Evolutionary conservation across 108 stramenopile species (phyloP).

Genomic region (Schizochytrium sp.): DNA sequence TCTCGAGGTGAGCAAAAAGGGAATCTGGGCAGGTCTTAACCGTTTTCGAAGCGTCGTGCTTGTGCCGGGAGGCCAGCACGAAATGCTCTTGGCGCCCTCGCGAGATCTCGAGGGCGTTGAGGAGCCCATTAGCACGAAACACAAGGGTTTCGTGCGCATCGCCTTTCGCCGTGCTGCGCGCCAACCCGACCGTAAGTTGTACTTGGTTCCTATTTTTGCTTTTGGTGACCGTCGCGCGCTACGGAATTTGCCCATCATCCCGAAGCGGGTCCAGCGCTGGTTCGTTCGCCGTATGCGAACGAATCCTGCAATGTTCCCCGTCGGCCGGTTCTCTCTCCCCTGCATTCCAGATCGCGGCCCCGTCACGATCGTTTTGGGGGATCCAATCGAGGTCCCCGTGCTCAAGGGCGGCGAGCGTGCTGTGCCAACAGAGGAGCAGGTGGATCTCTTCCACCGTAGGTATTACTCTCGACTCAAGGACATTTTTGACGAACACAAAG

Average conservation of each 20-base stretch:
- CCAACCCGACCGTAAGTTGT: neutral
- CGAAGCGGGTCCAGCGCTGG: neutral
- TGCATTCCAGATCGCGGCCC: neutral
- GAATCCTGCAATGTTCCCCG: neutral
- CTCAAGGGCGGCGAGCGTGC: neutral
- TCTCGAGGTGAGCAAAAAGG: conserved; percentile 3
- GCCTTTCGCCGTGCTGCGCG: neutral
- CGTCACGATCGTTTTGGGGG: neutral
- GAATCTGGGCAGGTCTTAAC: neutral
- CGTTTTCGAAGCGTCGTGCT: neutral
- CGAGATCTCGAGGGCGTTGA: neutral
- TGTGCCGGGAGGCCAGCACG: conserved; percentile 1
- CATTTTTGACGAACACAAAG: neutral
- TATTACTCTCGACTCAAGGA: neutral
- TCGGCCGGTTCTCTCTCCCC: neutral
- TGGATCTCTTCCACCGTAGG: neutral
- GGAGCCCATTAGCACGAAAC: conserved; percentile 1
- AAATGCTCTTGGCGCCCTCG: neutral
- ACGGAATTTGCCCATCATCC: neutral
- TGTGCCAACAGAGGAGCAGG: neutral
- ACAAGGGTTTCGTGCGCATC: neutral
- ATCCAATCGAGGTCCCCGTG: neutral
- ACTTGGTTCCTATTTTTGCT: neutral
- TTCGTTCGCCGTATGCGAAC: neutral
- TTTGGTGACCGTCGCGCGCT: neutral